Conservation (phyloP, 2,329 filamentous ascomycete genomes). For the Scortechinia acanthostroma region DNA sequence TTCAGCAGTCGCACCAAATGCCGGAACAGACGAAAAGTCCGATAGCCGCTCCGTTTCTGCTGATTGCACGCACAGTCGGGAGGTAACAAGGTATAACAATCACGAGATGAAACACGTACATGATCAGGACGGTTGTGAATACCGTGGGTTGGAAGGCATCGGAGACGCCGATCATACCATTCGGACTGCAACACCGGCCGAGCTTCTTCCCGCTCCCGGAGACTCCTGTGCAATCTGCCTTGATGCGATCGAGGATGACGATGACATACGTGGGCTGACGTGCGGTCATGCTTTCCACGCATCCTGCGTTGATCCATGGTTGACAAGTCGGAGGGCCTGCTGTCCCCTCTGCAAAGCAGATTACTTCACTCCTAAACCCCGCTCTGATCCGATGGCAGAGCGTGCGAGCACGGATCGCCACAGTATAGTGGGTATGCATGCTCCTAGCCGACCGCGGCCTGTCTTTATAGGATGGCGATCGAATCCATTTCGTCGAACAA, state of each 20-base stretch:
- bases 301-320: slow-evolving; percentile 68
- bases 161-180: slow-evolving; percentile 56
- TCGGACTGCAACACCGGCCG: slow-evolving; percentile 53
- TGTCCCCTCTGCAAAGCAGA: slow-evolving; percentile 72
- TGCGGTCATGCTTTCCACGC: slow-evolving; percentile 73
- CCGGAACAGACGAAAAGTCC: background rate
- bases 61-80: background rate
- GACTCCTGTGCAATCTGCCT: slow-evolving; percentile 71
- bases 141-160: slow-evolving; percentile 32
- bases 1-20: no score
- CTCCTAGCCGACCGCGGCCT: background rate
- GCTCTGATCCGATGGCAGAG: slow-evolving; percentile 33
- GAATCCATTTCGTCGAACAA: background rate
- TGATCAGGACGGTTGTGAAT: no score
- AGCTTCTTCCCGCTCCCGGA: slow-evolving; percentile 57
- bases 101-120: background rate
- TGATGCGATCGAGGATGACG: slow-evolving; percentile 65
- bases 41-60: background rate
- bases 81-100: background rate
- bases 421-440: no score
- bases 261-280: slow-evolving; percentile 65
- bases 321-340: slow-evolving; percentile 67
- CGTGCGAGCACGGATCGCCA: no score
- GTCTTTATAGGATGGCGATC: background rate
- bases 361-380: slow-evolving; percentile 68